Evolutionary conservation across 2,329 filamentous ascomycete genomes (phyloP).

Genomic region (Gaeumannomyces sp.): DNA sequence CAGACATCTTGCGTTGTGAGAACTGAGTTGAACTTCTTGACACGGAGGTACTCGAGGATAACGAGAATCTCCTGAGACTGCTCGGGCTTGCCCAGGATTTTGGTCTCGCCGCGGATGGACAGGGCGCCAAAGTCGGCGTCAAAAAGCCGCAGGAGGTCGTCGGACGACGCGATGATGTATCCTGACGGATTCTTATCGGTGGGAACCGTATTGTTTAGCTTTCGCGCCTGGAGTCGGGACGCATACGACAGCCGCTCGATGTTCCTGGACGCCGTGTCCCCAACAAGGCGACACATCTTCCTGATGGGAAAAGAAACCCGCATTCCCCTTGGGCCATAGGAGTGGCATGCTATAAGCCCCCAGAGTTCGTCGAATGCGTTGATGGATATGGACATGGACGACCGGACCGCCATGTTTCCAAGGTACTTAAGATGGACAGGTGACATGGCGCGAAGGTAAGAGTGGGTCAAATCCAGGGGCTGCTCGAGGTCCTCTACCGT

Average conservation of each 20-base stretch:
- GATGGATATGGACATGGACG: constrained; percentile 91
- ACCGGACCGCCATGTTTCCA: constrained; percentile 82
- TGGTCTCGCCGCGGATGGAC: constrained; percentile 83
- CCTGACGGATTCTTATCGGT: constrained; percentile 77
- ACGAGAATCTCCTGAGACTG: constrained; percentile 78
- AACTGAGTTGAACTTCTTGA: constrained; percentile 69
- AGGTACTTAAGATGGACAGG: constrained; percentile 87
- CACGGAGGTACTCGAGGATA: constrained; percentile 75
- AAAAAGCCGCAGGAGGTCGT: constrained; percentile 77
- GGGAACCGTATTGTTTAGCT: constrained; percentile 79
- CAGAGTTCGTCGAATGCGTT: constrained; percentile 80
- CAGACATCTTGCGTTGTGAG: constrained; percentile 70
- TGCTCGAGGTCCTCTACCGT: constrained; percentile 64
- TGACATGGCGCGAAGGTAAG: constrained; percentile 83
- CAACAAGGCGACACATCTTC: constrained; percentile 85
- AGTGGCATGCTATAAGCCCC: constrained; percentile 83
- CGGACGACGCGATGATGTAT: constrained; percentile 84
- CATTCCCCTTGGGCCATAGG: constrained; percentile 73
- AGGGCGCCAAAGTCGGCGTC: constrained; percentile 81
- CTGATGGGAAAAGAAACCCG: constrained; percentile 86
- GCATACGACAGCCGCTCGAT: constrained; percentile 85
- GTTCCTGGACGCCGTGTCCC: constrained; percentile 79
- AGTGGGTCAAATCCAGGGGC: constrained; percentile 77
- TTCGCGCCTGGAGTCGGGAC: constrained; percentile 75
- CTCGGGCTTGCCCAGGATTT: constrained; percentile 69